Base-by-base conservation (phyloP, 176 grass and related monocot species). In the Eleusine indica region DNA sequence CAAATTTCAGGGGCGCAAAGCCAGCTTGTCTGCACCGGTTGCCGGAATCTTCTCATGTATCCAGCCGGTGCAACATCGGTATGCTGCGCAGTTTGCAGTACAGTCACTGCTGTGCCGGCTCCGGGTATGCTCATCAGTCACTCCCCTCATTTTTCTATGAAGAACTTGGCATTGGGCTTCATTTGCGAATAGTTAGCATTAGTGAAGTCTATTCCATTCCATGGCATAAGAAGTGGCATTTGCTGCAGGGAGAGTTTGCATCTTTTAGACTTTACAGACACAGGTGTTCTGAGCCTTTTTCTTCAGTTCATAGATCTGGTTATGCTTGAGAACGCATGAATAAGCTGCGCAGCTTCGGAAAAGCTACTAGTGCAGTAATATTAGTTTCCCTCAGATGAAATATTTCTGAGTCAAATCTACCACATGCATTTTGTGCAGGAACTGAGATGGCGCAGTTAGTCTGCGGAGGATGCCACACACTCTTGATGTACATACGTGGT, bases 381-480 rank as follows among this genome's bases (percentile, higher is more conserved):
- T 35, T 53, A 81, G 17, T 38, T 78, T 30, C 19, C 8, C 57
- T 67, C 17, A 76, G 63, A 75, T 29, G 65, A 28, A 15, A 15
- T 40, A 15, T 57, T 30, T 86, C 19, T 60, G 66, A 58, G 21
- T 17, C 41, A 17, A 25, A 53, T 22, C 69, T 75, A 21, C 2
- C 44, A 35, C 51, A 22, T 81, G 67, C 6, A 61, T 75, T 71
- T 41, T 13, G 18, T 17, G 25, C 75, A 99, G 97, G 97, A 77
- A 96, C 97, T 22, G 93, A 99, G 68, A 99, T 99, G 97, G 93
- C 97, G 21, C 97, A 92, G 71, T 74, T 99, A 80, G 90, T 99
- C 78, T 99, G 97, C 37, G 91, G 97, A 74, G 97, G 97, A 80
- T 96, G 97, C 84, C 97, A 99, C 84, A 99, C 97, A 72, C 93